Evolutionary conservation across 768 basidiomycete species (phyloP), one percentile per base, ranked within the genome.

Genomic region (Suillus sp.): DNA sequence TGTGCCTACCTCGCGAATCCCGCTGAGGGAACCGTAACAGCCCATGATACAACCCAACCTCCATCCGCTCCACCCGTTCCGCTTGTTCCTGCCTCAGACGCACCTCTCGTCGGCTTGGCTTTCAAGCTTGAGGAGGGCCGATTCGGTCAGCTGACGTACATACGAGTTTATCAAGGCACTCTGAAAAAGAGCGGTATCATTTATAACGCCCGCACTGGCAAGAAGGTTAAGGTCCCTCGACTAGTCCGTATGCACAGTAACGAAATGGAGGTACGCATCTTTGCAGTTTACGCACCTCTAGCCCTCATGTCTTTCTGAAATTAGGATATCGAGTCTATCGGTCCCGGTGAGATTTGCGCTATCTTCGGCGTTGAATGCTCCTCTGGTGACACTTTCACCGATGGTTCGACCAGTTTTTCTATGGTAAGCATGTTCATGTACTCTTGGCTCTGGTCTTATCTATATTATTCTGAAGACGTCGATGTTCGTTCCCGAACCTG

Each of bases 301-400:
- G 40, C 48, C 16, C 45, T 34, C 32, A 38, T 3, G 13, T 30
- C 61, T 18, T 65, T 32, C 4, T n/a, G 34, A 55, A 37, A 59
- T 10, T 66, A 93, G 93, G 96, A 99, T 69, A 90, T 99, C 62
- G 91, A 95, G 54, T 85, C 86, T 10, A 91, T 99, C 68, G 95
- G 95, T 0, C 95, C 96, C 34, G 97, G 97, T 62, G 97, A 99
- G 83, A 99, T 99, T 66, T 99, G 97, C 73, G 97, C 97, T 56
- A 97, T 97, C 76, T 99, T 99, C 70, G 97, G 97, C 70, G 93
- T 99, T 37, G 97, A 99, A 68, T 99, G 97, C 72, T 94, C 96
- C 0, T 92, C 94, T 18, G 96, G 97, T 16, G 97, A 99, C 77
- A 98, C 96, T 0, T 99, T 99, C 77, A 97, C 93, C 0, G 97